phyloP scores from a whole-genome alignment of 2,329 filamentous ascomycete species.

The Colletotrichum musicola region DNA sequence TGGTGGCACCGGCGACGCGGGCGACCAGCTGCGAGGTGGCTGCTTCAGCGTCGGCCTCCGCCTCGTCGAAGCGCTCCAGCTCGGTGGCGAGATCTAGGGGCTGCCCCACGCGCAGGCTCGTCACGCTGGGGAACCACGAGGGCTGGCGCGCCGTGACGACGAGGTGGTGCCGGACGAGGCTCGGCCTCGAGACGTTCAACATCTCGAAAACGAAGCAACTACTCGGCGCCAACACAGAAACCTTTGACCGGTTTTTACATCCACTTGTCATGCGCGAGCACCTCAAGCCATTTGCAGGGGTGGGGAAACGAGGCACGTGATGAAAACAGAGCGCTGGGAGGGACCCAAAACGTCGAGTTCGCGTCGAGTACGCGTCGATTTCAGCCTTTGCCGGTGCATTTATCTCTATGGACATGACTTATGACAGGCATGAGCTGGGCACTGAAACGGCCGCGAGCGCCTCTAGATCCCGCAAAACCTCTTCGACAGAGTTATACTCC shows the following conservation, averaged over 20 bases:
- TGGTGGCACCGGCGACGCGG: no score
- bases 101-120: background rate
- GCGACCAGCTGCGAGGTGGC: background rate
- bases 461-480: constrained; percentile 17
- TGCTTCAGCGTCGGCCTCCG: background rate
- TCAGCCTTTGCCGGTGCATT: no score
- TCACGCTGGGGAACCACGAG: constrained; percentile 5
- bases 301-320: no score
- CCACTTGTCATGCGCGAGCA: no score
- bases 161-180: background rate
- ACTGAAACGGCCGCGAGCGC: no score
- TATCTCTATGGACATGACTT: no score
- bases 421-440: no score
- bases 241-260: no score
- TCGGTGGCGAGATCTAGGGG: background rate
- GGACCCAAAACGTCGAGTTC: no score
- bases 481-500: constrained; percentile 15
- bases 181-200: background rate
- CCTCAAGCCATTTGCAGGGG: no score
- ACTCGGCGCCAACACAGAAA: background rate
- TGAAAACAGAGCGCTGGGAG: no score
- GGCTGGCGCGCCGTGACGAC: background rate
- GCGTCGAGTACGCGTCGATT: no score
- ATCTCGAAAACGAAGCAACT: constrained; percentile 1
- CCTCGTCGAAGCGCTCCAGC: background rate